Evolutionary conservation across 2,329 filamentous ascomycete genomes (phyloP), one percentile per base, ranked within the genome.

Genomic region (Paraphaeosphaeria sporulosa): DNA sequence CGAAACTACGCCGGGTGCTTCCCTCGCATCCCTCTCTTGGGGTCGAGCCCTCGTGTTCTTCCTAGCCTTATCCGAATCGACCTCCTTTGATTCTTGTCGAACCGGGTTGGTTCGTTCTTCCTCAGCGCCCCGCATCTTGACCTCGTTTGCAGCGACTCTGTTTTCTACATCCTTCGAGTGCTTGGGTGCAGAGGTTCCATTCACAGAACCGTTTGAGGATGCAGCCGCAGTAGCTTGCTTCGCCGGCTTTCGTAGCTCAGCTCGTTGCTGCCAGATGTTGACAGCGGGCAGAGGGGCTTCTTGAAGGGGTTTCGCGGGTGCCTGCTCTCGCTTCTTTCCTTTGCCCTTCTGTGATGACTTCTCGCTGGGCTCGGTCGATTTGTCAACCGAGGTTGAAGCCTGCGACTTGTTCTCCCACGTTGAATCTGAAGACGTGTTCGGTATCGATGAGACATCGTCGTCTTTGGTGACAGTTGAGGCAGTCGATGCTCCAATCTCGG

Each of bases 191-290:
- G 54, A 34, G 21, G 62, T 49, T 27, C 57, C 59, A 34, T 65
- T 62, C 21, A 64, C 47, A 21, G 57, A 44, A 19, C 71, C 71
- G 55, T 71, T 73, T 7, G 69, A 48, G 5, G 36, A 34, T 4
- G 57, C 23, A 38, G 62, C 53, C 7, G 64, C 25, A 1, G 57
- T 40, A 42, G 51, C 55, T 40, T 62, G 43, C 36, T 65, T 63
- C 7, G 55, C 53, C 12, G 47, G 84, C 80, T 49, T 88, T 88
- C 52, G 42, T 13, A 38, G 9, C 71, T 93, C 89, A 69, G 86
- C 89, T 58, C 94, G 87, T 78, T 94, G 88, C 64, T 89, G 86
- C 94, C 95, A 99, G 63, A 94, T 83, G 76, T 99, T 99, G 59
- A 97, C 90, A 1, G 87, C 78, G 0, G 95, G 95, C 46, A 91